phyloP scores from a whole-genome alignment of 305 asterid species.

The Solanum hybrid region DNA sequence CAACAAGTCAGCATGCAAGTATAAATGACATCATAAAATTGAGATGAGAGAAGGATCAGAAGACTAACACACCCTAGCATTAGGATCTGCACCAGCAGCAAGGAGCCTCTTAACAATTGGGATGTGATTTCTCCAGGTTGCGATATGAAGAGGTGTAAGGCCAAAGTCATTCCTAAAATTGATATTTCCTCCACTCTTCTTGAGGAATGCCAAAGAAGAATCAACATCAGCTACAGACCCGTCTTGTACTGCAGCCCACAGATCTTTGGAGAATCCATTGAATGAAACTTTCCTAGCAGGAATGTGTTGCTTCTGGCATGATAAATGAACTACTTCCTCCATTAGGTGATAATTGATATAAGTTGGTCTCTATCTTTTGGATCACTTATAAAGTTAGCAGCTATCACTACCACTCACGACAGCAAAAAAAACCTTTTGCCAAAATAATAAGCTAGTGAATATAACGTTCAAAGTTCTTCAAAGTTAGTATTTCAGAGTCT shows the following conservation, averaged over 20 bases:
- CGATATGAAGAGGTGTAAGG: slow-evolving; percentile 81
- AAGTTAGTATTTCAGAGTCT: neutral
- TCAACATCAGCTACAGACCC: slow-evolving; percentile 75
- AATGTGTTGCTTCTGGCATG: slow-evolving; percentile 49
- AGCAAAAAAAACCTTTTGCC: neutral
- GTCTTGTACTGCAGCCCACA: slow-evolving; percentile 61
- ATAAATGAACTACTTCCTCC: slow-evolving; percentile 49
- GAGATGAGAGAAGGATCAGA: slow-evolving; percentile 23
- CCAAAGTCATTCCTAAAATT: slow-evolving; percentile 74
- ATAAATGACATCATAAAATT: slow-evolving; percentile 15
- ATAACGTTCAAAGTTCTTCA: neutral
- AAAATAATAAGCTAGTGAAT: neutral
- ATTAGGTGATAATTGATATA: slow-evolving; percentile 13
- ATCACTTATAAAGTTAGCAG: neutral
- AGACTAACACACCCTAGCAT: slow-evolving; percentile 75
- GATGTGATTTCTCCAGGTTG: slow-evolving; percentile 90
- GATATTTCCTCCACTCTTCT: slow-evolving; percentile 74
- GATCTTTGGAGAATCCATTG: slow-evolving; percentile 45
- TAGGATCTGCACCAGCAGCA: slow-evolving; percentile 98
- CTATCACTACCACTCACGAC: neutral
- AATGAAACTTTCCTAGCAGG: slow-evolving; percentile 32
- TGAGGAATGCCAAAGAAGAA: slow-evolving; percentile 46
- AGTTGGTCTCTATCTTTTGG: neutral
- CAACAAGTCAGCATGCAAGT: slow-evolving; percentile 21
- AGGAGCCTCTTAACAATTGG: slow-evolving; percentile 84